A percentile compares a stretch with the other conserved stretches of the same genome.
Conservation (phyloP, 129 eudicot genomes). For the Pulicaria dysenterica region DNA sequence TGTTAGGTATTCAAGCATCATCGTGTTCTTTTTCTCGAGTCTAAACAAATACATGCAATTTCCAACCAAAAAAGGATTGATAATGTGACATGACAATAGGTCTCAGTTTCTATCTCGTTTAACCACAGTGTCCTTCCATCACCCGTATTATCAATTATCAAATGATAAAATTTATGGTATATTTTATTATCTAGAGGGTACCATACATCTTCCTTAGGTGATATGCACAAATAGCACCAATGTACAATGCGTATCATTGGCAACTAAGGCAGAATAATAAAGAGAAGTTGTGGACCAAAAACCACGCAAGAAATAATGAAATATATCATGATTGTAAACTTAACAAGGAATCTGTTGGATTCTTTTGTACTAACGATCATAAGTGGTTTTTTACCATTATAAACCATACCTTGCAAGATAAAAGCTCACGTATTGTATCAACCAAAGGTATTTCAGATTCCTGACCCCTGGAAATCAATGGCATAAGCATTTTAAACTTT, state of each 20-base stretch:
- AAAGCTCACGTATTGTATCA: slow-evolving; percentile 60
- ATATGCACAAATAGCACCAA: neutral
- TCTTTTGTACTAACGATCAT: neutral
- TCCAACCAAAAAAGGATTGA: neutral
- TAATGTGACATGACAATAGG: neutral
- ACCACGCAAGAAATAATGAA: neutral
- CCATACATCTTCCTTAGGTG: neutral
- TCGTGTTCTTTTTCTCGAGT: too few species aligned
- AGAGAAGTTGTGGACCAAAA: slow-evolving; percentile 1
- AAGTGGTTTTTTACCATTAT: neutral
- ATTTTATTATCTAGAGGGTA: neutral
- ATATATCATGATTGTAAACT: neutral
- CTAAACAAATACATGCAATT: too few species aligned
- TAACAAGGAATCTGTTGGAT: neutral
- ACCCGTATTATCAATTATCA: neutral
- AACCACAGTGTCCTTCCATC: neutral
- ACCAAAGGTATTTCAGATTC: slow-evolving; percentile 65
- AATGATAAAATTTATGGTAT: slow-evolving; percentile 1
- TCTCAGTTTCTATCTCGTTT: neutral
- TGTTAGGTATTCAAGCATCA: neutral
- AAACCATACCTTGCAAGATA: slow-evolving; percentile 63
- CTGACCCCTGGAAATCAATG: slow-evolving; percentile 42
- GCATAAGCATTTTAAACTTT: slow-evolving; percentile 11
- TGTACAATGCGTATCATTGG: neutral
- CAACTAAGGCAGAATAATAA: neutral